Conservation (phyloP, 139 green algal genomes). For the Volvox reticuliferus region DNA sequence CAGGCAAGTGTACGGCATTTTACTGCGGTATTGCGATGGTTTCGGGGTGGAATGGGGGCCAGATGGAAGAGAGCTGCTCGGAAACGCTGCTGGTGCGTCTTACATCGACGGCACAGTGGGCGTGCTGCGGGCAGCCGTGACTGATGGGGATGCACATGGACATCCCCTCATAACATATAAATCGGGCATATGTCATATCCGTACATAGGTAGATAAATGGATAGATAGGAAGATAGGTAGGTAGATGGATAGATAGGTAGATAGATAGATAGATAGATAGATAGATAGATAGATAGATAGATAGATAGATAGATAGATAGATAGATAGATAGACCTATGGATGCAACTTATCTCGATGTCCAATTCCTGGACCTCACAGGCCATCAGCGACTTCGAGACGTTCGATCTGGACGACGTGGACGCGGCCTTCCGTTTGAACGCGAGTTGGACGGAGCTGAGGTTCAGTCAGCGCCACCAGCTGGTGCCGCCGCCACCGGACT, state of each 20-base stretch:
- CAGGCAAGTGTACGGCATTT: conserved; percentile 54
- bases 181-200: no score
- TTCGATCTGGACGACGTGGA: conserved; percentile 90
- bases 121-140: neutral
- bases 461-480: conserved; percentile 79
- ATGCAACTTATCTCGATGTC: no score
- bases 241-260: no score
- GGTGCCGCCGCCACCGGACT: conserved; percentile 1
- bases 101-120: neutral
- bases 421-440: conserved; percentile 73
- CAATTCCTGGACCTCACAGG: conserved; percentile 44
- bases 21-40: neutral
- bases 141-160: no score
- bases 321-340: no score
- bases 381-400: conserved; percentile 70
- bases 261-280: no score
- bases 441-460: conserved; percentile 53
- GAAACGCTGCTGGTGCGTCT: no score
- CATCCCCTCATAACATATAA: no score
- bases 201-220: no score
- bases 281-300: no score
- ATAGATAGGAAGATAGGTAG: no score
- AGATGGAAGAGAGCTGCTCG: neutral
- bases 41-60: neutral
- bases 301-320: no score